Evolutionary conservation across 768 basidiomycete species (phyloP), one percentile per base, ranked within the genome.

Genomic region (Omphalotus guepiniiformis): DNA sequence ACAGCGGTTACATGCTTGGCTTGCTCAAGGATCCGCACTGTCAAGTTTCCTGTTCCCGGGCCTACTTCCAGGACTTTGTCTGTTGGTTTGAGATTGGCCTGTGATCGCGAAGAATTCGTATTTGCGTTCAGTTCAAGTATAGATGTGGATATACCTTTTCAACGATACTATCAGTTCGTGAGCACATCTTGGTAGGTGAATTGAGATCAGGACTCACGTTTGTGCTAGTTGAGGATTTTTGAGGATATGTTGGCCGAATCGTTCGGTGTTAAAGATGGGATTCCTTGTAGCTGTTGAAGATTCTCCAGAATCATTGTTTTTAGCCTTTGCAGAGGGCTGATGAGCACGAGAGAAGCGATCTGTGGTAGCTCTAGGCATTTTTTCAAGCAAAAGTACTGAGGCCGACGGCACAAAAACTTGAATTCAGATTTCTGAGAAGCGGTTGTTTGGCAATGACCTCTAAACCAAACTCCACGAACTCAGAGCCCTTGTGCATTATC

Each of bases 41-140:
- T 97, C 59, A 98, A 66, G 63, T 99, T 98, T 54, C 96, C 95
- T 6, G 95, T 97, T 67, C 95, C 95, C 11, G 95, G 94, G 59
- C 94, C 95, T 39, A 98, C 93, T 70, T 98, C 95, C 41, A 99
- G 82, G 27, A 98, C 93, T 58, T 90, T 88, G 66, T 98, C 95
- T 15, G 94, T 94, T 1, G 93, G 89, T 51, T 88, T 85, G 32
- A 99, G 71, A 59, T 89, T 91, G 1, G 95, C 94, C 86, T 96
- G 55, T 19, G 11, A 8, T 43, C n/a, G 39, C 44, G 40, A 23
- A 23, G 26, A 42, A 45, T 23, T 2, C 8, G 29, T n/a, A 22
- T n/a, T 49, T 27, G 39, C 44, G 5, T 11, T n/a, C 12, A 25
- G 4, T 13, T 41, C 8, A 28, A 1, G 21, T 9, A 29, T 18